A percentile compares a stretch with the other conserved stretches of the same genome.
These are phyloP conservation scores for Eremochloa ophiuroides DNA, from an alignment of 176 grass and related monocot genomes.

Conservation along the genomic window DNA sequence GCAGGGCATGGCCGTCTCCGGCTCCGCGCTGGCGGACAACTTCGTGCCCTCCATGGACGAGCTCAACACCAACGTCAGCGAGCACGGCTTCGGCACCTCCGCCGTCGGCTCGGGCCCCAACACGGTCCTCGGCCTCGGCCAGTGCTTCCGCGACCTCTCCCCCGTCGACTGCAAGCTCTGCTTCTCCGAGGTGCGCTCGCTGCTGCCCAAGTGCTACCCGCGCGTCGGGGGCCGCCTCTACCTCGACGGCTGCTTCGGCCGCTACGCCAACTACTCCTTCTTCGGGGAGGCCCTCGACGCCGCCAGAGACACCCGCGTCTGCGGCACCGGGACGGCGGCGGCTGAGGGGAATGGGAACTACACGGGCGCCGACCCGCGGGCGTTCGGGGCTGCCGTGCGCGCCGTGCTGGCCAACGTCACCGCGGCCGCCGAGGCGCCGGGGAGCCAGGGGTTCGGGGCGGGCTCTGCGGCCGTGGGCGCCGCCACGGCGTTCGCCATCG, in stretches of 20 bases:
- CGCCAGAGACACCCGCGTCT: background rate
- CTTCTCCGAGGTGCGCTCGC: conserved; percentile 75
- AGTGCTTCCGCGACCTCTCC: conserved; percentile 70
- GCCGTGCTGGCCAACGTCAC: conserved; percentile 46
- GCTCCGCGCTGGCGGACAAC: conserved; percentile 43
- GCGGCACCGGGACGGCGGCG: background rate
- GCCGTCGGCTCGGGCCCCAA: conserved; percentile 41
- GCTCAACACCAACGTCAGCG: conserved; percentile 57
- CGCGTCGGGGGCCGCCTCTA: conserved; percentile 51
- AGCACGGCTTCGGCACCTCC: conserved; percentile 55
- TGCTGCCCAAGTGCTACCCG: conserved; percentile 80
- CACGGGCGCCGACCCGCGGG: conserved; percentile 17
- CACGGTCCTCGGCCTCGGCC: conserved; percentile 62
- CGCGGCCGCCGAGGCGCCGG: conserved; percentile 5
- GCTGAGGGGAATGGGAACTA: conserved; percentile 4
- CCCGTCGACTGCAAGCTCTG: conserved; percentile 70
- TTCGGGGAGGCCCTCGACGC: conserved; percentile 40
- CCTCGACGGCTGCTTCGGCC: conserved; percentile 74
- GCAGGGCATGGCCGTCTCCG: conserved; percentile 22
- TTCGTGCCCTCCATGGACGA: conserved; percentile 77
- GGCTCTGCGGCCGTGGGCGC: conserved; percentile 16
- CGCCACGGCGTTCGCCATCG: conserved; percentile 55
- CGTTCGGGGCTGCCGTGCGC: conserved; percentile 43
- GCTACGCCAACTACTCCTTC: conserved; percentile 82
- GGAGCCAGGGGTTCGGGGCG: conserved; percentile 42